Evolutionary conservation across 2,329 filamentous ascomycete species (phyloP), one percentile per base, ranked within the genome.

Genomic region (Penicillium janthinellum): DNA sequence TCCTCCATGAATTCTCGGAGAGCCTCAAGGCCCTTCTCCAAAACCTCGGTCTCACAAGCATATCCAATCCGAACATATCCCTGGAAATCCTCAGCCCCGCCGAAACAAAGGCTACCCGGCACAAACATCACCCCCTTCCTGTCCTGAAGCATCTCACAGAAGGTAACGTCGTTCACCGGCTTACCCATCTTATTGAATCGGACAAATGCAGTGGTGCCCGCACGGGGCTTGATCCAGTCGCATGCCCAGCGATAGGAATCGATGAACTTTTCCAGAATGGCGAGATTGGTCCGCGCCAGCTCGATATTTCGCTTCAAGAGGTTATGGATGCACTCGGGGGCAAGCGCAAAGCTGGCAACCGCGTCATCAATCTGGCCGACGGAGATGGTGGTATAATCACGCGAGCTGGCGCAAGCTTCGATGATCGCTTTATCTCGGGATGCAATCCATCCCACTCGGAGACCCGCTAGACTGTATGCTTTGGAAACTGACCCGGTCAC

Each of bases 371-470:
- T 78, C 70, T 89, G 86, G n/a, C 90, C 90, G 0, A 96, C 91
- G 41, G 89, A 90, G 68, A 96, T 96, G 28, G 90, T 92, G 3
- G 91, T 96, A 79, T 95, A 96, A 73, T 95, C 89, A 42, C 91
- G 82, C 1, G 88, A 87, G 14, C 79, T 76, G 11, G 88, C 86
- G 62, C 90, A 82, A 14, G 82, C 79, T 53, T 87, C 83, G 55
- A 94, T 83, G 57, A 96, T 81, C 0, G 78, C 77, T 5, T 73
- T 71, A 73, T 86, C 85, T 28, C 86, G 85, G 14, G 88, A 89
- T 3, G 90, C 90, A 59, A 94, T 82, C 92, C 92, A 97, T 35
- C 92, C 92, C 1, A 93, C 77, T 0, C 92, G 87, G 62, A 96
- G 88, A 1, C 92, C 92, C 0, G 92, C 91, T 4, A 96, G 79